phyloP scores from a whole-genome alignment of 306 rosid genomes.

The Styphnolobium japonicum region DNA sequence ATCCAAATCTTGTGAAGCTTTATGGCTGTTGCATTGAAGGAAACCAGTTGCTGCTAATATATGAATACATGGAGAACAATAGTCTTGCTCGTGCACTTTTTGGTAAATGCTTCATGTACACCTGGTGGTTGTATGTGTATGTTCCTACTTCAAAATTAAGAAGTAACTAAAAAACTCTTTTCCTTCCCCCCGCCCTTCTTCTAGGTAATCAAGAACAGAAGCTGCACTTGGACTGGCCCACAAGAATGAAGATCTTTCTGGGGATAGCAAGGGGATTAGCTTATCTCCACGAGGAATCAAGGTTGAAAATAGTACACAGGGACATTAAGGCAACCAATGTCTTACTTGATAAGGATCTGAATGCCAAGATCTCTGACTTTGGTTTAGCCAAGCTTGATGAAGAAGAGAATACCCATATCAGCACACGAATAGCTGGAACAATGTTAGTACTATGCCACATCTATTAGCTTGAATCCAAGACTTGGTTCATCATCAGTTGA shows the following conservation, averaged over 20 bases:
- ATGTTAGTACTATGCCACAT: conserved; percentile 37
- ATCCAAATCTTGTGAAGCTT: conserved; percentile 78
- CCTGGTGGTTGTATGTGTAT: background rate
- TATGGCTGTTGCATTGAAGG: conserved; percentile 87
- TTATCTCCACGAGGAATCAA: conserved; percentile 78
- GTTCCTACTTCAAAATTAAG: background rate
- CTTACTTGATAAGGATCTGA: conserved; percentile 62
- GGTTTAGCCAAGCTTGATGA: conserved; percentile 89
- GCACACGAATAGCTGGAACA: conserved; percentile 76
- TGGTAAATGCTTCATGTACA: conserved; percentile 36
- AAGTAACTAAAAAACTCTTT: background rate
- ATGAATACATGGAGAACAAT: conserved; percentile 88
- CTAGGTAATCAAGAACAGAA: conserved; percentile 40
- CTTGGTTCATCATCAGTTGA: background rate
- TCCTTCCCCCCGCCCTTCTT: background rate
- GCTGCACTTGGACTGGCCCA: conserved; percentile 63
- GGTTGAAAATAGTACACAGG: conserved; percentile 78
- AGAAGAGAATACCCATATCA: conserved; percentile 71
- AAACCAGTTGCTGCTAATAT: conserved; percentile 63
- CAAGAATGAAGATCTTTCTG: conserved; percentile 58
- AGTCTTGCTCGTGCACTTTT: conserved; percentile 80
- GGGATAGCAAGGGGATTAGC: conserved; percentile 77
- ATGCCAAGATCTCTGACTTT: conserved; percentile 83
- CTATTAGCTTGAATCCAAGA: background rate
- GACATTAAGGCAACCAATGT: conserved; percentile 80